These are phyloP conservation scores for Aurifilum marmelostoma DNA, from an alignment of 2,329 filamentous ascomycete genomes.

Conservation along the genomic window DNA sequence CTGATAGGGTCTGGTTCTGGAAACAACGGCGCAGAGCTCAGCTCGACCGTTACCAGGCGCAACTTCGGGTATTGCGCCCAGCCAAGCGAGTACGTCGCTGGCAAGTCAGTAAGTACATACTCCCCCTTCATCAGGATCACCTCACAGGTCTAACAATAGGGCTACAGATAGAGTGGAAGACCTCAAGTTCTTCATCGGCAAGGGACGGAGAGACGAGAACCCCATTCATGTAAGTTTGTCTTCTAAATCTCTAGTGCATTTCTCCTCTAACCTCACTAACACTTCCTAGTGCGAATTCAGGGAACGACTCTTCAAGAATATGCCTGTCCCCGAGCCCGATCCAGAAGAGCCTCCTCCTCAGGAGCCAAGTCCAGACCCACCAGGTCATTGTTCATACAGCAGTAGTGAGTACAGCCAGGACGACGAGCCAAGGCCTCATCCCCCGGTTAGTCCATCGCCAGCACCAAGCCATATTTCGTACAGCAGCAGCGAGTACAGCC, in stretches of 20 bases:
- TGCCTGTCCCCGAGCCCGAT: not conserved
- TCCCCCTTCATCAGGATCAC: not conserved
- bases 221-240: not conserved
- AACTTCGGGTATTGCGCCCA: not conserved
- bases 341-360: not conserved
- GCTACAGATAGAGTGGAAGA: not conserved
- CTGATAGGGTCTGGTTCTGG: conserved; percentile 7
- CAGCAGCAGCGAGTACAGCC: not conserved
- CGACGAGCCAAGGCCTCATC: not conserved
- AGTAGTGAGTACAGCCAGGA: not conserved
- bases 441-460: not conserved
- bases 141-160: not conserved
- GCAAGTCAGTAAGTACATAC: not conserved
- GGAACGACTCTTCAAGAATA: not conserved
- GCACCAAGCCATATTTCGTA: not conserved
- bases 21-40: not conserved
- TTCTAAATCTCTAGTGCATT: not conserved
- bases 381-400: not conserved
- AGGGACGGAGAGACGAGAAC: not conserved
- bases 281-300: not conserved
- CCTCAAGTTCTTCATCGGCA: not conserved
- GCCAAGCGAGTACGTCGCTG: not conserved
- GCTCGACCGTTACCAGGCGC: not conserved
- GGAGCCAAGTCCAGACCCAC: not conserved
- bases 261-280: not conserved